phyloP scores from a whole-genome alignment of 2,329 filamentous ascomycete species.

The Nigrograna mackinnonii region DNA sequence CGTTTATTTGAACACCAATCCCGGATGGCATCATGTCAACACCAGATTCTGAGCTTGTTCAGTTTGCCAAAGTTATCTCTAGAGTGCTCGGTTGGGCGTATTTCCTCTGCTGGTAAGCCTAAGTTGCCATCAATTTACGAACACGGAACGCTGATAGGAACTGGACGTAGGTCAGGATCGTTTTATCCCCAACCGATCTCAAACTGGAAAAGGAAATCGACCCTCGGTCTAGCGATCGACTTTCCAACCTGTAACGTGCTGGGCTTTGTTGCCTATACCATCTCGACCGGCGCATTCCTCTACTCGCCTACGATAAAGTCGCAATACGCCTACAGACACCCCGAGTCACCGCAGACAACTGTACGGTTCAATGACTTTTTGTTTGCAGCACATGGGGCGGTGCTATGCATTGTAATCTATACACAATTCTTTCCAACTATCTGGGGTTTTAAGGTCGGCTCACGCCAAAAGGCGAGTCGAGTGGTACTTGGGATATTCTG shows the following conservation, averaged over 20 bases:
- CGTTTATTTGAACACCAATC: too few species aligned
- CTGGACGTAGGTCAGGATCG: too few species aligned
- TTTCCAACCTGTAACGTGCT: constrained; percentile 76
- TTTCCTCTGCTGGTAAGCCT: constrained; percentile 39
- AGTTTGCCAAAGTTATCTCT: constrained; percentile 36
- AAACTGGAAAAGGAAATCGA: constrained; percentile 77
- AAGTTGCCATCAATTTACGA: too few species aligned
- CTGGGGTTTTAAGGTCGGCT: constrained; percentile 74
- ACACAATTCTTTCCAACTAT: constrained; percentile 73
- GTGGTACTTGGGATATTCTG: constrained; percentile 70
- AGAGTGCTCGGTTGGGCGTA: constrained; percentile 41
- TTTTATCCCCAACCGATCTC: constrained; percentile 91
- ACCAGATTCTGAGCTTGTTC: constrained; percentile 25
- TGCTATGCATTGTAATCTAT: constrained; percentile 73
- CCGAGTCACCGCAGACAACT: constrained; percentile 73
- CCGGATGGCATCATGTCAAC: constrained; percentile 3
- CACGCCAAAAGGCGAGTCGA: constrained; percentile 58
- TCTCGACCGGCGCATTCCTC: constrained; percentile 75
- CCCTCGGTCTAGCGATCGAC: constrained; percentile 82
- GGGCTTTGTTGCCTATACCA: constrained; percentile 76
- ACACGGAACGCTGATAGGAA: too few species aligned
- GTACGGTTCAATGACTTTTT: constrained; percentile 88
- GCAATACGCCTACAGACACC: constrained; percentile 84
- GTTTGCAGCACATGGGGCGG: constrained; percentile 80
- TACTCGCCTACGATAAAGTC: constrained; percentile 75